phyloP scores from a whole-genome alignment of 805 yeast genomes.

The Suhomyces tanzawaensis region DNA sequence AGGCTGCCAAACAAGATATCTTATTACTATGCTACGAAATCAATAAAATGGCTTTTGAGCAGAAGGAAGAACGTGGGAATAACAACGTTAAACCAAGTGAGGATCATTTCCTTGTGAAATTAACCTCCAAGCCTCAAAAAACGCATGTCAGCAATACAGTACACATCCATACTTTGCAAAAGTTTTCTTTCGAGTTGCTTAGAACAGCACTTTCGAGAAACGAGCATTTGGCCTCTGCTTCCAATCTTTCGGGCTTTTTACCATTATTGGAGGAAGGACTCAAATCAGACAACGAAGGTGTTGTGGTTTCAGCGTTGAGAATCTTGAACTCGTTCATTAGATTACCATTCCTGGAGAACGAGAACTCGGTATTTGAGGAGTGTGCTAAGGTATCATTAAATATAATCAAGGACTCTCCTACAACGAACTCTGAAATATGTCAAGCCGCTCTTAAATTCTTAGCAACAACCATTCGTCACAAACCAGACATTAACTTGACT shows the following conservation, averaged over 20 bases:
- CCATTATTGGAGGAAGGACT: constrained; percentile 67
- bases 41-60: constrained; percentile 49
- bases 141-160: constrained; percentile 56
- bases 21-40: constrained; percentile 74
- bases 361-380: constrained; percentile 50
- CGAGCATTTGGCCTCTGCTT: constrained; percentile 54
- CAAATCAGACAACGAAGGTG: constrained; percentile 68
- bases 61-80: constrained; percentile 11
- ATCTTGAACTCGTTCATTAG: constrained; percentile 59
- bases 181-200: constrained; percentile 73
- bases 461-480: constrained; percentile 68
- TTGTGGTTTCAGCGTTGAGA: constrained; percentile 65
- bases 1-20: constrained; percentile 53
- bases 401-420: constrained; percentile 71
- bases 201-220: constrained; percentile 68
- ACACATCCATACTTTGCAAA: constrained; percentile 62
- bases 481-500: constrained; percentile 61
- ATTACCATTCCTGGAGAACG: constrained; percentile 58
- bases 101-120: constrained; percentile 71
- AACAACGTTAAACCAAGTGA: constrained; percentile 37
- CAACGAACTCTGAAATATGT: constrained; percentile 73
- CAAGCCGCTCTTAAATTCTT: constrained; percentile 77
- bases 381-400: constrained; percentile 60
- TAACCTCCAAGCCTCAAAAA: constrained; percentile 56
- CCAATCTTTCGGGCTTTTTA: constrained; percentile 67